Evolutionary conservation across 176 grass and related monocot species (phyloP), one percentile per base, ranked within the genome.

Genomic region (Eleusine indica): DNA sequence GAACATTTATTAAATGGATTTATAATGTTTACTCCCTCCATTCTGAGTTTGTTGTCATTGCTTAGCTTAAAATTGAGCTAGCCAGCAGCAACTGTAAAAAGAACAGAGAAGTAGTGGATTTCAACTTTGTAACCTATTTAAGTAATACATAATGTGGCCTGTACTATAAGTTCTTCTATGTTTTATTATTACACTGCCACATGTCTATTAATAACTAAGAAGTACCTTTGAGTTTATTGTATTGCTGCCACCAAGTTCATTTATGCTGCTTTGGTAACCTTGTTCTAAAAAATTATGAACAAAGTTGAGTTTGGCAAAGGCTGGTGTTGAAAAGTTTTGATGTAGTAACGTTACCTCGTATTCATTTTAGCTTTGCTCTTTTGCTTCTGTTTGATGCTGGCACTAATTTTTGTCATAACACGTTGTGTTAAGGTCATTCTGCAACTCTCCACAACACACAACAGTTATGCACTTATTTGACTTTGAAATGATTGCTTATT

Each of bases 401-500:
- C 66, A 71, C 35, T 43, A 58, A 56, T 81, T 49, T 49, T 1
- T 62, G 44, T 40, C 18, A 28, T 66, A 72, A 17, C 39, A 19
- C 81, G 46, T 77, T 67, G 51, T 65, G 53, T 81, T 48, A 84
- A 69, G 60, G 68, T 57, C 44, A 75, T 9, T 77, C 44, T 92
- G 56, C 68, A 41, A 56, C 3, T 82, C 42, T 37, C 10, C 48
- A 72, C 18, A 70, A 21, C 32, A 80, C 32, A 35, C 32, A 35
- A 35, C 32, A 35, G 32, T 35, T 35, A 35, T 35, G 0, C 32
- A 35, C 71, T 66, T 10, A 72, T 70, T 76, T 87, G 41, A 81
- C 81, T 71, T 71, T 79, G 52, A 77, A 94, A 89, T 91, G 37
- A 73, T 87, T 80, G 37, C 64, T 74, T 89, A 76, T 92, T 87